Evolutionary conservation across 805 yeast species (phyloP).

Genomic region (Starmera pachycereana): DNA sequence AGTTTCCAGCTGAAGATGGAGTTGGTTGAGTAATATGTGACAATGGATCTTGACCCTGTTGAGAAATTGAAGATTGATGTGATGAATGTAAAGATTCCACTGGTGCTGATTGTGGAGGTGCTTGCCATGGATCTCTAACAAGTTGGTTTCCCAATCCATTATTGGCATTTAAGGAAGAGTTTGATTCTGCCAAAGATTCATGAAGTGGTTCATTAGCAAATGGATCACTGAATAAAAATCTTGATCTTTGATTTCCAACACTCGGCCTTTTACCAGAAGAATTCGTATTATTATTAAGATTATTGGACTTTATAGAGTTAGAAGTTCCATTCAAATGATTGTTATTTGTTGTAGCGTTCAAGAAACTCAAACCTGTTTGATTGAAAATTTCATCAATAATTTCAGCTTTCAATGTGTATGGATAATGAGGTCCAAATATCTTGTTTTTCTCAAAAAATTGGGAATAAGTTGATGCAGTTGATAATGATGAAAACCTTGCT

Average conservation of each 20-base stretch:
- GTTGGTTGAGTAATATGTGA: constrained; percentile 2
- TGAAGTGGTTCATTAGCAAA: constrained; percentile 24
- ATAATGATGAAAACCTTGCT: constrained; percentile 35
- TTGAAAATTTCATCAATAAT: constrained; percentile 20
- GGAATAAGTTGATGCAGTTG: constrained; percentile 34
- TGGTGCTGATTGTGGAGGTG: constrained; percentile 5
- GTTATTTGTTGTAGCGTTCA: neutral
- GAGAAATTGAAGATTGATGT: constrained; percentile 7
- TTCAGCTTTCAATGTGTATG: constrained; percentile 30
- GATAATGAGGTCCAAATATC: constrained; percentile 40
- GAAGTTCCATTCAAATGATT: too few relatives aligned
- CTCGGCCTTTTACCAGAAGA: constrained; percentile 39
- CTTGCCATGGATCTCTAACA: constrained; percentile 34
- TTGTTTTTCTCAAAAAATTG: constrained; percentile 28
- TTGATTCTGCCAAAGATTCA: constrained; percentile 9
- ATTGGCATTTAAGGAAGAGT: constrained; percentile 4
- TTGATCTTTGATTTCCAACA: constrained; percentile 48
- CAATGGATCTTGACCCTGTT: constrained; percentile 13
- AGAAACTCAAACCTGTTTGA: too few relatives aligned
- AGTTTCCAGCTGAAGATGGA: constrained; percentile 1
- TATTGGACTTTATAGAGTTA: neutral
- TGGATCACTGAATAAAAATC: constrained; percentile 64
- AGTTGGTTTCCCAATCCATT: constrained; percentile 30
- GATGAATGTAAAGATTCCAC: constrained; percentile 7
- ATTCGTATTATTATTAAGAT: constrained; percentile 9